Conservation (phyloP, 192 early-diverging fungal genomes). For the Mortierella alpina region DNA sequence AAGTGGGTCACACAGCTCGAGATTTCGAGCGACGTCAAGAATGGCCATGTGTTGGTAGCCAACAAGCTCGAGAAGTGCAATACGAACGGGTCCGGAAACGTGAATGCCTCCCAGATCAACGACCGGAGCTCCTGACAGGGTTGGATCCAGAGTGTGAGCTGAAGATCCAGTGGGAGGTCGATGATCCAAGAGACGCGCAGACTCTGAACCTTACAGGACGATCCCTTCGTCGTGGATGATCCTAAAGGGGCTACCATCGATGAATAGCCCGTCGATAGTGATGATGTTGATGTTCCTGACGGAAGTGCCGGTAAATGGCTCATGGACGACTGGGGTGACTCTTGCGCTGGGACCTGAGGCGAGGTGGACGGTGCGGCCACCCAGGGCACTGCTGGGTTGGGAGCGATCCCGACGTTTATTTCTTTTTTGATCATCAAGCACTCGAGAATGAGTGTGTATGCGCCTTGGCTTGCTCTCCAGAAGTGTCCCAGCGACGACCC, state of each 20-base stretch:
- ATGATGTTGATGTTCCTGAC: neutral
- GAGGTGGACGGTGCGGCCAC: too few species aligned
- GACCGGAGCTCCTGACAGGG: conserved; percentile 13
- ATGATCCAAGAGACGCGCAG: conserved; percentile 25
- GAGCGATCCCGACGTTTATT: too few species aligned
- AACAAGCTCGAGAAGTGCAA: neutral
- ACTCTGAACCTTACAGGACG: neutral
- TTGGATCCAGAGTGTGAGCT: conserved; percentile 18
- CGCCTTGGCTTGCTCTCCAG: conserved; percentile 6
- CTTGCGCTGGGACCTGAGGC: too few species aligned
- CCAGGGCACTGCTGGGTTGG: too few species aligned
- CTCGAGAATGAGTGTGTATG: conserved; percentile 3
- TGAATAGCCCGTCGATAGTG: neutral
- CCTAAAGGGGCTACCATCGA: neutral
- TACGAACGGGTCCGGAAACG: conserved; percentile 10
- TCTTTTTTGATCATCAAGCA: conserved; percentile 11
- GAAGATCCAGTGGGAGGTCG: conserved; percentile 1
- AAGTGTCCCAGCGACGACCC: neutral
- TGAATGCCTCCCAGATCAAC: conserved; percentile 18
- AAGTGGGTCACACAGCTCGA: conserved; percentile 6
- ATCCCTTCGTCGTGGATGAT: neutral
- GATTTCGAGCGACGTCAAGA: conserved; percentile 12
- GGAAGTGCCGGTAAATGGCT: neutral
- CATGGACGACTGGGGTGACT: too few species aligned
- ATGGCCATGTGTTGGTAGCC: neutral